phyloP scores from a whole-genome alignment of 106 monocot species.

The Cymbidium sinense region DNA sequence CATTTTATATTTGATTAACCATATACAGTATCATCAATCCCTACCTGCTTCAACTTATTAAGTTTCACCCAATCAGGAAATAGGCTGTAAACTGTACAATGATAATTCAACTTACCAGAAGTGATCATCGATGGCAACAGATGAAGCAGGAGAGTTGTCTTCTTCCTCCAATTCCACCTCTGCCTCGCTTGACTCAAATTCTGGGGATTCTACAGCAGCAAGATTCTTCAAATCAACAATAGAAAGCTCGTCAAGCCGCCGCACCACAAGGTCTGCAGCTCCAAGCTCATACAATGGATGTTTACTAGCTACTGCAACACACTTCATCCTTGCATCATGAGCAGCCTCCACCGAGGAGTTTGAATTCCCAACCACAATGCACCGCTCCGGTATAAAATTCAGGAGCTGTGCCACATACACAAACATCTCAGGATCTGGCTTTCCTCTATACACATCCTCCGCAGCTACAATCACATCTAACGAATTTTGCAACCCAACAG shows the following conservation, averaged over 20 bases:
- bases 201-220: slow-evolving; percentile 57
- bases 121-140: slow-evolving; percentile 57
- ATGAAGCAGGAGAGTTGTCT: slow-evolving; percentile 23
- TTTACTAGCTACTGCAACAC: slow-evolving; percentile 82
- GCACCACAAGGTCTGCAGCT: slow-evolving; percentile 81
- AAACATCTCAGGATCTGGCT: slow-evolving; percentile 98
- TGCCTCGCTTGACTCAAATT: slow-evolving; percentile 46
- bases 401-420: slow-evolving; percentile 73
- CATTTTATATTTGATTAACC: background rate
- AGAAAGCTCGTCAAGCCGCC: slow-evolving; percentile 62
- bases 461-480: slow-evolving; percentile 57
- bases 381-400: slow-evolving; percentile 70
- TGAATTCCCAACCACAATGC: slow-evolving; percentile 93
- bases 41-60: background rate
- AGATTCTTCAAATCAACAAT: slow-evolving; percentile 90
- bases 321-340: slow-evolving; percentile 90
- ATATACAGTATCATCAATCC: background rate
- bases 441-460: slow-evolving; percentile 84
- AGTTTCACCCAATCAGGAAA: background rate
- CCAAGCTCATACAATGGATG: slow-evolving; percentile 76
- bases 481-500: slow-evolving; percentile 45
- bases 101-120: slow-evolving; percentile 37
- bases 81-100: slow-evolving; percentile 12
- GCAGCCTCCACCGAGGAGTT: slow-evolving; percentile 90
- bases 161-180: slow-evolving; percentile 61